Percentiles rank a stretch among this genome's conserved stretches.
These are phyloP conservation scores for Daldinia concentrica DNA, from an alignment of 495 filamentous ascomycete species.

Conservation along the genomic window DNA sequence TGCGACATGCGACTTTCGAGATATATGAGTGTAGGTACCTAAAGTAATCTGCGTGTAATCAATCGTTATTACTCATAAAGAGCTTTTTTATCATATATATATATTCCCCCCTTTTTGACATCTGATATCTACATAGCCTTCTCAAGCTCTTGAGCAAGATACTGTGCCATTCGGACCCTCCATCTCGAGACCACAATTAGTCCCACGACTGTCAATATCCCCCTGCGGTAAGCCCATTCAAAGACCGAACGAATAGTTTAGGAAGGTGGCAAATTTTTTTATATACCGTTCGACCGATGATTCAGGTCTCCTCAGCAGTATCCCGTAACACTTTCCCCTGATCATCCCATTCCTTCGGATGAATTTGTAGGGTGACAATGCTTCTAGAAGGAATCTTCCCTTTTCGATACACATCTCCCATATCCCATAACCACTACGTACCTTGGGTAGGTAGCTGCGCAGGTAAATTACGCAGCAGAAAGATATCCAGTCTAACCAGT, in stretches of 20 bases:
- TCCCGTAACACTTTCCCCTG: conserved; percentile 38
- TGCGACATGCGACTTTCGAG: not conserved
- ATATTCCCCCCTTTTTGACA: conserved; percentile 17
- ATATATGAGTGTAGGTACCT: not conserved
- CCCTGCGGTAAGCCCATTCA: conserved; percentile 38
- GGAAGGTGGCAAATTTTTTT: conserved; percentile 33
- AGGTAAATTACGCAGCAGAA: not conserved
- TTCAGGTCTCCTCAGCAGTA: conserved; percentile 17
- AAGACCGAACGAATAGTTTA: conserved; percentile 39
- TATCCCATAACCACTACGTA: not conserved
- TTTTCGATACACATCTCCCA: not conserved
- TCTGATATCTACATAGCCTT: conserved; percentile 31
- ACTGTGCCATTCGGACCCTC: conserved; percentile 35
- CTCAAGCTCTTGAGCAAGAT: conserved; percentile 36
- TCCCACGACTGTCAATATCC: conserved; percentile 11
- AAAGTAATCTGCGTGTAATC: conserved; percentile 2
- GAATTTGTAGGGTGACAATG: conserved; percentile 33
- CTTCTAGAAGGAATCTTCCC: conserved; percentile 41
- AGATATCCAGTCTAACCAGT: not conserved
- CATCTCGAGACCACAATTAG: conserved; percentile 23
- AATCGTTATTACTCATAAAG: conserved; percentile 2
- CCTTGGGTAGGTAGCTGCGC: not conserved
- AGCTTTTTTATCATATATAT: not conserved
- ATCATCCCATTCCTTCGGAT: conserved; percentile 38
- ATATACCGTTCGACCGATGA: conserved; percentile 36